These are phyloP conservation scores for Brassica carinata DNA, from an alignment of 345 rosid species.

Conservation along the genomic window DNA sequence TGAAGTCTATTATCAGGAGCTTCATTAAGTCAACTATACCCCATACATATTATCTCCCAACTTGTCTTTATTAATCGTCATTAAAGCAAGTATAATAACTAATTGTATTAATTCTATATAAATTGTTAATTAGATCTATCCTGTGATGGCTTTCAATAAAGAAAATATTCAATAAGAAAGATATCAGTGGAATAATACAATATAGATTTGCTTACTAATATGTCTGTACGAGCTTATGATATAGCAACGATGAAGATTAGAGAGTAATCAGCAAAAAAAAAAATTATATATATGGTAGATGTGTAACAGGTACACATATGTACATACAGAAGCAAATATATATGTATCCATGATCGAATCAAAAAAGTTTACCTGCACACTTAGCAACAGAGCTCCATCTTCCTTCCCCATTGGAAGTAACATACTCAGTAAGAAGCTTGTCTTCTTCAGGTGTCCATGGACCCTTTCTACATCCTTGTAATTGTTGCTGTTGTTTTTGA, in stretches of 20 bases:
- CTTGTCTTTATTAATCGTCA: slow-evolving; percentile 3
- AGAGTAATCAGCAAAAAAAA: background rate
- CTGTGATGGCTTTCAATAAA: background rate
- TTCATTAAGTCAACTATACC: slow-evolving; percentile 11
- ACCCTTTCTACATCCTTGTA: slow-evolving; percentile 70
- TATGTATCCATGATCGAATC: background rate
- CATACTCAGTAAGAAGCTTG: slow-evolving; percentile 58
- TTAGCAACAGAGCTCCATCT: slow-evolving; percentile 79
- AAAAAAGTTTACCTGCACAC: slow-evolving; percentile 52
- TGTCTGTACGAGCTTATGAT: background rate
- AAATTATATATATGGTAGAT: background rate
- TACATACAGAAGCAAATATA: background rate
- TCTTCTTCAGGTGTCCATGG: slow-evolving; percentile 93
- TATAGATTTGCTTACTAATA: background rate
- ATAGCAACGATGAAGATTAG: background rate
- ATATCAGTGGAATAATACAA: background rate
- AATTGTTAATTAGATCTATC: background rate
- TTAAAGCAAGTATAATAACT: slow-evolving; percentile 5
- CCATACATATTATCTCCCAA: slow-evolving; percentile 15
- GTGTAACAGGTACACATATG: background rate
- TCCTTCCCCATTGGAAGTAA: slow-evolving; percentile 71
- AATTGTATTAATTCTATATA: background rate
- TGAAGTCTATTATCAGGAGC: background rate
- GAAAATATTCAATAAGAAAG: background rate
- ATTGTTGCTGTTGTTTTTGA: slow-evolving; percentile 20